Conservation (phyloP, 257 asterid genomes). For the Nicotiana benthamiana region DNA sequence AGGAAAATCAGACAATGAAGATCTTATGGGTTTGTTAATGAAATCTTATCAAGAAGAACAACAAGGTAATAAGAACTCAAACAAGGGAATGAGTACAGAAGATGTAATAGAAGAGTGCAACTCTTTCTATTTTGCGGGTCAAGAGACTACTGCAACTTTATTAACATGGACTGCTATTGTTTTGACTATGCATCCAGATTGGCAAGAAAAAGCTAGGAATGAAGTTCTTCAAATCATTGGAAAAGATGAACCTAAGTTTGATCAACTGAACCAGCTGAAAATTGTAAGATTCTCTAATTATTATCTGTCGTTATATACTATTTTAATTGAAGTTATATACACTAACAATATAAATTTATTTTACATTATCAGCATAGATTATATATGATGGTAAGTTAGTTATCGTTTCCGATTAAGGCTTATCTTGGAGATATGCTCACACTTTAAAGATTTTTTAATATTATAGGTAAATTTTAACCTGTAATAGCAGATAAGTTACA, state of each 20-base stretch:
- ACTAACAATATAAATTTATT: no score
- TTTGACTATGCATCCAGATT: constrained; percentile 18
- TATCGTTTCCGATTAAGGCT: no score
- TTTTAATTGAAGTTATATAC: no score
- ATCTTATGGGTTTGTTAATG: constrained; percentile 18
- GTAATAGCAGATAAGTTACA: no score
- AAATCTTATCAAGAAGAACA: constrained; percentile 8
- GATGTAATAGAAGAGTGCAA: constrained; percentile 27
- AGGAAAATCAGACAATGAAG: neutral
- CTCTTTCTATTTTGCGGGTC: constrained; percentile 25
- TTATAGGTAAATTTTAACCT: no score
- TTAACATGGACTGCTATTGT: constrained; percentile 22
- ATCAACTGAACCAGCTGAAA: constrained; percentile 15
- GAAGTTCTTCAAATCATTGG: constrained; percentile 18
- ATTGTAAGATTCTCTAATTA: constrained; percentile 8
- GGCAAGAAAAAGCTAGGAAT: constrained; percentile 22
- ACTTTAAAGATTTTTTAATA: no score
- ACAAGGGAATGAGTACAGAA: constrained; percentile 14
- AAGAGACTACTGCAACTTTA: constrained; percentile 23
- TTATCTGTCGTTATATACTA: no score
- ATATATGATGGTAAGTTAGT: no score
- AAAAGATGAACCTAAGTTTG: constrained; percentile 12
- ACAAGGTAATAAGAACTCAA: neutral
- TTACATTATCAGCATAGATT: no score
- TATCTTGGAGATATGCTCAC: no score